A percentile compares a stretch with the other conserved stretches of the same genome.
phyloP scores from a whole-genome alignment of 768 basidiomycete species.

The Naganishia onofrii region DNA sequence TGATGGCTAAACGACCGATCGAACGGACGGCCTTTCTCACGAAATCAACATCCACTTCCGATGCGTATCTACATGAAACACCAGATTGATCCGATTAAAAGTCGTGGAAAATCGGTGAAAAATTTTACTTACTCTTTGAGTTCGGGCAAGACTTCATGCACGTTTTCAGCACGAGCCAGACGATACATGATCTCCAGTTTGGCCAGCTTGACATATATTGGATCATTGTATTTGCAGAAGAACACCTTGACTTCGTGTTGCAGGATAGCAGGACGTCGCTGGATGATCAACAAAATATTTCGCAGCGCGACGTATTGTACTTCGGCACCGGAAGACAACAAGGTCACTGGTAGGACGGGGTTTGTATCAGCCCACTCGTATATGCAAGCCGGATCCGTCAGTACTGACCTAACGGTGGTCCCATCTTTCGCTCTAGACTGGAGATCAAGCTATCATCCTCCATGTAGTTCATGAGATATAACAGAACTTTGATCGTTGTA shows the following conservation, averaged over 20 bases:
- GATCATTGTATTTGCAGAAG: conserved; percentile 99
- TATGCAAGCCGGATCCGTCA: not conserved
- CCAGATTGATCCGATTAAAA: not conserved
- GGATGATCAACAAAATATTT: conserved; percentile 95
- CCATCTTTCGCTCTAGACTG: conserved; percentile 94
- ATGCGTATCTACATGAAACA: conserved; percentile 70
- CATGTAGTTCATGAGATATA: conserved; percentile 99
- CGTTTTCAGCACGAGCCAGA: conserved; percentile 89
- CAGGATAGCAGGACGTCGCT: conserved; percentile 83
- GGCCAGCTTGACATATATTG: conserved; percentile 96
- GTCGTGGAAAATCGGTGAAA: not conserved
- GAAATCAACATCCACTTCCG: conserved; percentile 97
- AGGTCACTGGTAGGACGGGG: conserved; percentile 63
- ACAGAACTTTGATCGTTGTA: conserved; percentile 91
- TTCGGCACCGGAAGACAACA: conserved; percentile 94
- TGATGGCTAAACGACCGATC: conserved; percentile 96
- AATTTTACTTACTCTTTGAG: conserved; percentile 73
- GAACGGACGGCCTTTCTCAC: conserved; percentile 96
- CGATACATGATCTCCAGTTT: conserved; percentile 99
- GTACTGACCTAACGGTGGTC: conserved; percentile 80
- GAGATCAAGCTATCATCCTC: conserved; percentile 80
- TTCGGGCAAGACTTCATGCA: conserved; percentile 85
- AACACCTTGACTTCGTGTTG: conserved; percentile 98
- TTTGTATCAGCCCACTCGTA: not conserved
- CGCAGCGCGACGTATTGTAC: conserved; percentile 97